phyloP scores from a whole-genome alignment of 139 green algal genomes.

The Chlamydomonas schloesseri region DNA sequence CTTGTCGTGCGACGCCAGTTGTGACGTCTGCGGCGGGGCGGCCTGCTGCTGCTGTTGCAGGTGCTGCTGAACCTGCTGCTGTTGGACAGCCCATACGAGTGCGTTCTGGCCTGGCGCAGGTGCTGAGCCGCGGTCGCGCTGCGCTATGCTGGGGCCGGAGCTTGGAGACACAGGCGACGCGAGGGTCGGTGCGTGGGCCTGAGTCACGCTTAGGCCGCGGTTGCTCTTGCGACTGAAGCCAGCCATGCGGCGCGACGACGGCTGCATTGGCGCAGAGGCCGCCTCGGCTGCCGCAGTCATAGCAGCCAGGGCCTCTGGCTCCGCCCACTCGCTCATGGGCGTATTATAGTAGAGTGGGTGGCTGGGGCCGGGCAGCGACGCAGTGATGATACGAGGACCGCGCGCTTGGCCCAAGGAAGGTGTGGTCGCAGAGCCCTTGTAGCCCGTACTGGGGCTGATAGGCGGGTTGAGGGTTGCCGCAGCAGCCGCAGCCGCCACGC shows the following conservation, averaged over 20 bases:
- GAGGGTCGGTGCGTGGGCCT: too few species aligned
- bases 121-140: neutral
- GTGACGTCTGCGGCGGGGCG: neutral
- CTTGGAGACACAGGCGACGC: too few species aligned
- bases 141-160: too few species aligned
- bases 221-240: neutral
- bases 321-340: conserved; percentile 16
- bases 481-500: too few species aligned
- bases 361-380: conserved; percentile 4
- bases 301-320: conserved; percentile 17
- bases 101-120: too few species aligned
- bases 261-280: neutral
- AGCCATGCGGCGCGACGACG: neutral
- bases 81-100: neutral
- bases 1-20: neutral
- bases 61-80: neutral
- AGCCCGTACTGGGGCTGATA: too few species aligned
- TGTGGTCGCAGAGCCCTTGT: too few species aligned
- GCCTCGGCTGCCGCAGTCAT: neutral
- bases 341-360: conserved; percentile 43
- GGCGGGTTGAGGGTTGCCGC: too few species aligned
- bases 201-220: neutral
- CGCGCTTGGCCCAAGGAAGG: neutral
- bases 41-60: neutral
- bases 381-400: neutral